phyloP scores from a whole-genome alignment of 2,329 filamentous ascomycete species.

The Colletotrichum magnum region DNA sequence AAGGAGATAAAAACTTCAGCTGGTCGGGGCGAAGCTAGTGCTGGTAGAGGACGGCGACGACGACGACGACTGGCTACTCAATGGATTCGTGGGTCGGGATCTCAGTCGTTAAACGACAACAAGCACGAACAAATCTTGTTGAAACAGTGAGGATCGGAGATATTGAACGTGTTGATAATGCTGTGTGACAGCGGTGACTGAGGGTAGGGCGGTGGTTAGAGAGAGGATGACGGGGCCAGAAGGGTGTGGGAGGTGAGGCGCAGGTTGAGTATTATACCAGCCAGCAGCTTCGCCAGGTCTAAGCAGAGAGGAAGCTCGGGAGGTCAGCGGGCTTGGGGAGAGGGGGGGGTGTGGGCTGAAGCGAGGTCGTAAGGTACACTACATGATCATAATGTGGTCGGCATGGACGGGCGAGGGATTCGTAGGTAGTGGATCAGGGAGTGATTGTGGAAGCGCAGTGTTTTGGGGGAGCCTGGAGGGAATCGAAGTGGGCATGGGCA shows the following conservation, averaged over 20 bases:
- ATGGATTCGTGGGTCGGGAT: too few relatives aligned
- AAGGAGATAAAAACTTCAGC: not conserved
- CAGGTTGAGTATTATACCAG: constrained; percentile 37
- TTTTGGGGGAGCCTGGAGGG: constrained; percentile 17
- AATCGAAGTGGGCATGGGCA: constrained; percentile 34
- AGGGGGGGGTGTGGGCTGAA: constrained; percentile 33
- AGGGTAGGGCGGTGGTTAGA: not conserved
- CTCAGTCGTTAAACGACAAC: too few relatives aligned
- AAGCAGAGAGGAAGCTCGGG: constrained; percentile 28
- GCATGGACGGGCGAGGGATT: constrained; percentile 11
- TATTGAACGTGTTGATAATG: not conserved
- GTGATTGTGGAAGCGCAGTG: constrained; percentile 19
- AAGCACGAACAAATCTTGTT: too few relatives aligned
- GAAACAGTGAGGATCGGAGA: too few relatives aligned
- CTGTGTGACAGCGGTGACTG: not conserved
- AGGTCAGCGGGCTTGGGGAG: constrained; percentile 35
- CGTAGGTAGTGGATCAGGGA: constrained; percentile 23
- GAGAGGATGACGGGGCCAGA: not conserved
- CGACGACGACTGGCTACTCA: too few relatives aligned
- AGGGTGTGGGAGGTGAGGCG: constrained; percentile 25
- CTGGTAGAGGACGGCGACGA: too few relatives aligned
- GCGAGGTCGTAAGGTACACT: constrained; percentile 14
- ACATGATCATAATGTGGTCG: not conserved
- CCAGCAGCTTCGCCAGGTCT: constrained; percentile 4
- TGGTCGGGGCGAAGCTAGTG: not conserved